Percentiles rank a stretch among this genome's conserved stretches.
phyloP scores from a whole-genome alignment of 441 rosid species.

The Arabidopsis hybrid region DNA sequence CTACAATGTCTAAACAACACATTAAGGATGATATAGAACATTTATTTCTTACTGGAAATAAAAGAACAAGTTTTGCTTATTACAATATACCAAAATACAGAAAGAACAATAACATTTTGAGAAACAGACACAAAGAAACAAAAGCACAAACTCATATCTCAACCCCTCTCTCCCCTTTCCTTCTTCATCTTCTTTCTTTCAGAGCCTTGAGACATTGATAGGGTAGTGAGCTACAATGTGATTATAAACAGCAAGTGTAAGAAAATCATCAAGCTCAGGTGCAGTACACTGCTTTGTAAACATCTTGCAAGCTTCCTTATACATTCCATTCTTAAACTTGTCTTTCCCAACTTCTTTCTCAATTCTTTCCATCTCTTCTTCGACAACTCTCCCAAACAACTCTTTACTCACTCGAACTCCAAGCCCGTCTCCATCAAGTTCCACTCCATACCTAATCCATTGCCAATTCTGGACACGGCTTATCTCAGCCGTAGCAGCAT shows the following conservation, averaged over 20 bases:
- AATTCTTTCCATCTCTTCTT: slow-evolving; percentile 85
- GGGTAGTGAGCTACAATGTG: slow-evolving; percentile 72
- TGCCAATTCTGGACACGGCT: slow-evolving; percentile 97
- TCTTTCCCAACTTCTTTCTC: slow-evolving; percentile 88
- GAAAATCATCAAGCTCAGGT: slow-evolving; percentile 69
- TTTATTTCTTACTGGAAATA: slow-evolving; percentile 36
- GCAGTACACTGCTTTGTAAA: slow-evolving; percentile 78
- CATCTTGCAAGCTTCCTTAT: slow-evolving; percentile 76
- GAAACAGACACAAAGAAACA: slow-evolving; percentile 20
- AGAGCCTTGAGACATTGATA: slow-evolving; percentile 55
- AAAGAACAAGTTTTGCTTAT: slow-evolving; percentile 32
- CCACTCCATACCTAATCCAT: slow-evolving; percentile 83
- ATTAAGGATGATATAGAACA: slow-evolving; percentile 12
- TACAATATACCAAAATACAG: slow-evolving; percentile 29
- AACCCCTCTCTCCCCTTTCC: background rate
- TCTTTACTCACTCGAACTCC: slow-evolving; percentile 71
- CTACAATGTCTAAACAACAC: background rate
- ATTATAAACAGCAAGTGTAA: slow-evolving; percentile 79
- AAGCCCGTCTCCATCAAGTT: slow-evolving; percentile 76
- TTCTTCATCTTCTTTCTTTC: slow-evolving; percentile 17
- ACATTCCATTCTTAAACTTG: slow-evolving; percentile 71
- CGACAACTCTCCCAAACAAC: slow-evolving; percentile 80
- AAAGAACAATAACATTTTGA: background rate
- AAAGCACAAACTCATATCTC: slow-evolving; percentile 15
- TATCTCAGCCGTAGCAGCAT: slow-evolving; percentile 94